These are phyloP conservation scores for Salix caprea DNA, from an alignment of 345 rosid species.

Conservation along the genomic window DNA sequence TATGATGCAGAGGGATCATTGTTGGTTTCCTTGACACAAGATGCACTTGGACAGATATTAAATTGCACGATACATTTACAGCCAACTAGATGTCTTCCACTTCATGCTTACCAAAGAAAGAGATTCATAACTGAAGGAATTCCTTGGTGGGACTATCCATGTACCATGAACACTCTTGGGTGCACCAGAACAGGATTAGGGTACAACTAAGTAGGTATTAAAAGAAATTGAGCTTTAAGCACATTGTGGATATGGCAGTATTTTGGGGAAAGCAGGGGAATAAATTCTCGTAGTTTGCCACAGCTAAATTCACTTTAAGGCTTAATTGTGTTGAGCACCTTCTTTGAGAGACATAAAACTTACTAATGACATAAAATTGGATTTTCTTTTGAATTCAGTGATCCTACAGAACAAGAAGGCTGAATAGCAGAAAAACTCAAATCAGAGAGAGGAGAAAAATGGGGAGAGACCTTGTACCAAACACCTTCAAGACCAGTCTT, in stretches of 20 bases:
- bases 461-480: conserved; percentile 77
- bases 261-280: background rate
- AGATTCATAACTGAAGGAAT: background rate
- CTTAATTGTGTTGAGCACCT: background rate
- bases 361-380: background rate
- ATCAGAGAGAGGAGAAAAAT: background rate
- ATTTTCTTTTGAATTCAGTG: background rate
- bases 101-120: background rate
- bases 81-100: background rate
- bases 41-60: background rate
- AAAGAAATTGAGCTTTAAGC: background rate
- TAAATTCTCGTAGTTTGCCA: background rate
- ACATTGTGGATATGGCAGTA: background rate
- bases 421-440: background rate
- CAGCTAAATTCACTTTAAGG: background rate
- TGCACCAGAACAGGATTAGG: background rate
- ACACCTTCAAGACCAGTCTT: conserved; percentile 92
- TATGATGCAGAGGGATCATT: background rate
- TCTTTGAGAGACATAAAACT: background rate
- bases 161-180: background rate
- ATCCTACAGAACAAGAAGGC: background rate
- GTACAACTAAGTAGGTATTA: background rate
- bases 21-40: background rate
- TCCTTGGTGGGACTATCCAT: background rate
- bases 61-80: background rate